phyloP scores from a whole-genome alignment of 1,284 basidiomycete species.

The Ustilago trichophora region DNA sequence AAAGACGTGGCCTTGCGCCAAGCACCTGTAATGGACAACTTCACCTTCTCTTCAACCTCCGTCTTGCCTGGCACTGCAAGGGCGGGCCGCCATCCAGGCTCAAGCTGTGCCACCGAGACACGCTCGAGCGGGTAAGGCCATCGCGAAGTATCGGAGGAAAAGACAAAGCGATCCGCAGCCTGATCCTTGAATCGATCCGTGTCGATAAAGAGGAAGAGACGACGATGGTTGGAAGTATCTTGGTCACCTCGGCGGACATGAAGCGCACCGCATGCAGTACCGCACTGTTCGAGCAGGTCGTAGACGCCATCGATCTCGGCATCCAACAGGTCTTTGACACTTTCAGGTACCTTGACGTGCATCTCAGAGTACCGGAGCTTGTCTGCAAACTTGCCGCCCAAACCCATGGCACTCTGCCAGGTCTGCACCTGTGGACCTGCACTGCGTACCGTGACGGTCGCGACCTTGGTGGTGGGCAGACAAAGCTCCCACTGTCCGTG shows the following conservation, averaged over 20 bases:
- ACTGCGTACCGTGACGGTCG: slow-evolving; percentile 75
- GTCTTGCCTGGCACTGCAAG: slow-evolving; percentile 15
- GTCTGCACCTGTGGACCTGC: slow-evolving; percentile 78
- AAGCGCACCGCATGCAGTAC: slow-evolving; percentile 85
- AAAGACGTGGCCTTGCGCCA: slow-evolving; percentile 37
- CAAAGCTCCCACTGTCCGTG: slow-evolving; percentile 83
- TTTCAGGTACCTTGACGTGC: slow-evolving; percentile 72
- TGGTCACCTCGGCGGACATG: slow-evolving; percentile 73
- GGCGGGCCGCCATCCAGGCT: slow-evolving; percentile 48
- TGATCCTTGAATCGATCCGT: slow-evolving; percentile 50
- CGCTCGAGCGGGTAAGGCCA: slow-evolving; percentile 54
- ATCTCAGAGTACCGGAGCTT: slow-evolving; percentile 77
- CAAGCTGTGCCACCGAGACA: slow-evolving; percentile 34
- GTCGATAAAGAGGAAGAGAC: slow-evolving; percentile 56
- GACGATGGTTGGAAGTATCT: slow-evolving; percentile 68
- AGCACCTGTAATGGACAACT: slow-evolving; percentile 33
- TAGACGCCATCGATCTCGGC: slow-evolving; percentile 83
- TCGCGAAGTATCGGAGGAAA: slow-evolving; percentile 46
- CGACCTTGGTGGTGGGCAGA: slow-evolving; percentile 74
- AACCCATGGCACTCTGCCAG: slow-evolving; percentile 86
- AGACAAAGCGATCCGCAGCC: slow-evolving; percentile 49
- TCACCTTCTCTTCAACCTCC: slow-evolving; percentile 36
- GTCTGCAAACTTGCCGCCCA: slow-evolving; percentile 75
- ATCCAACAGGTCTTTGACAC: slow-evolving; percentile 74
- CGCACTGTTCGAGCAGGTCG: slow-evolving; percentile 82